Conservation (phyloP, 305 asterid species). For the Solanum hybrid region DNA sequence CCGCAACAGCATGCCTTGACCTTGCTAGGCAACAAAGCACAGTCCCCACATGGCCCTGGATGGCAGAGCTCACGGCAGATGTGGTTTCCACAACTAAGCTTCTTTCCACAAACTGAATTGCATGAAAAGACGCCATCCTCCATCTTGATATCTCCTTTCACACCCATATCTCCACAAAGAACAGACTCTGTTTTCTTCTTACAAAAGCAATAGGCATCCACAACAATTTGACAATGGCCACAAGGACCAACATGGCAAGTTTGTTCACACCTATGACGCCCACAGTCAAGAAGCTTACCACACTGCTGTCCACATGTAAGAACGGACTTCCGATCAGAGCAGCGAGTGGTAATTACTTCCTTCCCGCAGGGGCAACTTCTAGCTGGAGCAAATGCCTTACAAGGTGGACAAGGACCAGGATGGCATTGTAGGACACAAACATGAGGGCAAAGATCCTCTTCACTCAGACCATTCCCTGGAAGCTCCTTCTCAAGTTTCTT, state of each 20-base stretch:
- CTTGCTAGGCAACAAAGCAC: slow-evolving; percentile 59
- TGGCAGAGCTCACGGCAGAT: slow-evolving; percentile 63
- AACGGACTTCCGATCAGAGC: slow-evolving; percentile 75
- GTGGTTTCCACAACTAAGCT: slow-evolving; percentile 70
- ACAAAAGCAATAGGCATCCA: slow-evolving; percentile 85
- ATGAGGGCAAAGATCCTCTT: slow-evolving; percentile 92
- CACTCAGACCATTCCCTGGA: slow-evolving; percentile 43
- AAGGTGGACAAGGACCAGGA: slow-evolving; percentile 98
- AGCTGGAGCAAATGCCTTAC: slow-evolving; percentile 95
- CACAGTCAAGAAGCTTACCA: slow-evolving; percentile 79
- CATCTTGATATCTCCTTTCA: slow-evolving; percentile 59
- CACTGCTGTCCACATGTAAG: slow-evolving; percentile 83
- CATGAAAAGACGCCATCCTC: slow-evolving; percentile 84
- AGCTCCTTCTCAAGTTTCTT: slow-evolving; percentile 67
- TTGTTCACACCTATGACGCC: slow-evolving; percentile 60
- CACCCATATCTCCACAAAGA: slow-evolving; percentile 66
- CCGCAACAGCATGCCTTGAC: slow-evolving; percentile 80
- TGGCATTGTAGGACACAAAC: slow-evolving; percentile 90
- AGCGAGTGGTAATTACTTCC: slow-evolving; percentile 73
- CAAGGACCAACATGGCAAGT: slow-evolving; percentile 86
- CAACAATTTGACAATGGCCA: slow-evolving; percentile 59
- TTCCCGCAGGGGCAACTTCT: slow-evolving; percentile 83
- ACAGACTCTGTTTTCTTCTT: slow-evolving; percentile 60
- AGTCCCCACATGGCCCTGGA: slow-evolving; percentile 89
- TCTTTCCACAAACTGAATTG: slow-evolving; percentile 49